Conservation (phyloP, 129 eudicot genomes). For the Kitagawia praeruptora region DNA sequence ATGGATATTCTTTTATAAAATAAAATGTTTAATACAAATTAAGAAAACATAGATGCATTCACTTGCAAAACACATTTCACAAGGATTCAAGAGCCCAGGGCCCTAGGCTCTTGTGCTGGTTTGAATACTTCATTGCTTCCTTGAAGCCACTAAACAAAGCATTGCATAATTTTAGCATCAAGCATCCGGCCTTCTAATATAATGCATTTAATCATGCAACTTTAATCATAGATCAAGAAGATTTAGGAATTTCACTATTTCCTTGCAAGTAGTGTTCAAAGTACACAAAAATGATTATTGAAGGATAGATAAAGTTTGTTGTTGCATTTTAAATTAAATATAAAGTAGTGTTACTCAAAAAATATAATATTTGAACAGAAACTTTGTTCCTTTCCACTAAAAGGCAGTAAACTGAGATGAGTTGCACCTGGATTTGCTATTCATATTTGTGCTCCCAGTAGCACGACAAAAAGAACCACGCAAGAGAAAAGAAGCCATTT, state of each 20-base stretch:
- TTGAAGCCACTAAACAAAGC: neutral
- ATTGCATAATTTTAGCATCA: neutral
- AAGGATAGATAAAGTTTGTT: neutral
- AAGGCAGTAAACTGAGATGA: neutral
- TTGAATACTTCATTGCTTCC: neutral
- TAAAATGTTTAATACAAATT: neutral
- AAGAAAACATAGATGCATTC: neutral
- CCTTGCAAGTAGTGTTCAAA: neutral
- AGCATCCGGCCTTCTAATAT: neutral
- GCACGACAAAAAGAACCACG: slow-evolving; percentile 88
- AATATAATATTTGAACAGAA: neutral
- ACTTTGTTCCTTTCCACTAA: neutral
- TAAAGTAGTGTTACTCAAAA: neutral
- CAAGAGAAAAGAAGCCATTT: slow-evolving; percentile 75
- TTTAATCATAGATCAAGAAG: neutral
- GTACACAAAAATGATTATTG: neutral
- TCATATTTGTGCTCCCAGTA: slow-evolving; percentile 98
- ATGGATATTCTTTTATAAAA: too few relatives aligned
- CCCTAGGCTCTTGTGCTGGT: neutral
- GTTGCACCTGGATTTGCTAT: slow-evolving; percentile 78
- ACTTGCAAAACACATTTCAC: neutral
- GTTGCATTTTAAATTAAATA: neutral
- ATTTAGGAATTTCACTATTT: neutral
- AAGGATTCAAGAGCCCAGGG: neutral
- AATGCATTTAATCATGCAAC: neutral